Evolutionary conservation across 2,329 filamentous ascomycete genomes (phyloP).

Genomic region (Xylariaceae sp.): DNA sequence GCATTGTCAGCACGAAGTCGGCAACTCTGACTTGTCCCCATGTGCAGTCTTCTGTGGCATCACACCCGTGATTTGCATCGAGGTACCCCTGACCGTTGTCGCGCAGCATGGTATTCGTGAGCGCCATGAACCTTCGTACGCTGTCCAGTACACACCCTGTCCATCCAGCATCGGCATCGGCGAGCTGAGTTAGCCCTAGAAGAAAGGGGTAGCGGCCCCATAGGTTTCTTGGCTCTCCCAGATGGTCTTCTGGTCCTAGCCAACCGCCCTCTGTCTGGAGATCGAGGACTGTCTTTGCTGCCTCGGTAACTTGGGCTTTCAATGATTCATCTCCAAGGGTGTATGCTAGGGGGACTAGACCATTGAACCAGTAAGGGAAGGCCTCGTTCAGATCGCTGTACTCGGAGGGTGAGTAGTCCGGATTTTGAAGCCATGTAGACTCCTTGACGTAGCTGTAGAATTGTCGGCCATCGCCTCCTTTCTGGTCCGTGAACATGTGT

Average conservation of each 20-base stretch:
- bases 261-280: conserved; percentile 45
- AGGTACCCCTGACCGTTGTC: conserved; percentile 14
- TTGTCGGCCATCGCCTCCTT: conserved; percentile 26
- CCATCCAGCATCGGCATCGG: conserved; percentile 24
- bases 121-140: conserved; percentile 13
- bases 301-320: conserved; percentile 40
- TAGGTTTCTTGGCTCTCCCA: conserved; percentile 6
- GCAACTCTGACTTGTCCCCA: conserved; percentile 18
- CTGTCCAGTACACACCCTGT: conserved; percentile 10
- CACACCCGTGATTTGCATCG: too few relatives aligned
- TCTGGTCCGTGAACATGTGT: conserved; percentile 32
- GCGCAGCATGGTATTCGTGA: conserved; percentile 16
- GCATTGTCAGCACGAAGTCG: conserved; percentile 19
- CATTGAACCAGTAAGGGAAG: conserved; percentile 58
- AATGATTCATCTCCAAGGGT: conserved; percentile 40
- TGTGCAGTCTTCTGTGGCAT: conserved; percentile 10
- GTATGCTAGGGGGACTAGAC: conserved; percentile 53
- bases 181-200: conserved; percentile 27
- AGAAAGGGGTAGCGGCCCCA: conserved; percentile 30
- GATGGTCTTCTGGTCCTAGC: conserved; percentile 38
- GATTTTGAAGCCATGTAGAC: conserved; percentile 38
- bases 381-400: conserved; percentile 54
- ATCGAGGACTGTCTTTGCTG: conserved; percentile 38
- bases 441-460: conserved; percentile 51
- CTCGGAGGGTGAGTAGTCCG: conserved; percentile 40